A percentile compares a stretch with the other conserved stretches of the same genome.
Conservation (phyloP, 257 asterid genomes). For the Phtheirospermum japonicum region DNA sequence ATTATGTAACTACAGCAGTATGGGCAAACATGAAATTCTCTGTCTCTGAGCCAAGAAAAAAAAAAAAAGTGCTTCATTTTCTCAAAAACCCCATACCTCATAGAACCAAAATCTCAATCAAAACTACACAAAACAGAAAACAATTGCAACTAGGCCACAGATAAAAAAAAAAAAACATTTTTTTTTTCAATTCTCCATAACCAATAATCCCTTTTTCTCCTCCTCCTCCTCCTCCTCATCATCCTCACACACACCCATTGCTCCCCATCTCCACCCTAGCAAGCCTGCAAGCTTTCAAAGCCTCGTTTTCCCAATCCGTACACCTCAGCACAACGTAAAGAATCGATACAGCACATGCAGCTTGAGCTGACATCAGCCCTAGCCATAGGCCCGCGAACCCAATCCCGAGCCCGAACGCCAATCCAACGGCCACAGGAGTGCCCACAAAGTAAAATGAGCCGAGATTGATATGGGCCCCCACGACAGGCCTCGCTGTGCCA, state of each 20-base stretch:
- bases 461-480: constrained; percentile 82
- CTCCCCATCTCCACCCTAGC: constrained; percentile 50
- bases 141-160: no score
- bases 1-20: no score
- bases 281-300: constrained; percentile 46
- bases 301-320: constrained; percentile 80
- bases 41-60: no score
- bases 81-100: no score
- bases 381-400: constrained; percentile 88
- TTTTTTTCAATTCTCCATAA: background rate
- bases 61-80: no score
- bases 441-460: constrained; percentile 83
- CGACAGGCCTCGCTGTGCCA: constrained; percentile 72
- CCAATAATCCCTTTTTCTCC: background rate
- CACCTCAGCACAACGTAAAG: constrained; percentile 56
- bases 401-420: constrained; percentile 61
- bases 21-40: no score
- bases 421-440: constrained; percentile 71
- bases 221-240: background rate
- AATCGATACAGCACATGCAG: constrained; percentile 69
- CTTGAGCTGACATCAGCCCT: constrained; percentile 82
- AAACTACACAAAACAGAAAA: no score
- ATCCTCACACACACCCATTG: background rate
- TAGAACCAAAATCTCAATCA: no score
- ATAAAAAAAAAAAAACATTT: background rate